Evolutionary conservation across 164 flowering plant species (phyloP).

Genomic region (Macadamia tetraphylla): DNA sequence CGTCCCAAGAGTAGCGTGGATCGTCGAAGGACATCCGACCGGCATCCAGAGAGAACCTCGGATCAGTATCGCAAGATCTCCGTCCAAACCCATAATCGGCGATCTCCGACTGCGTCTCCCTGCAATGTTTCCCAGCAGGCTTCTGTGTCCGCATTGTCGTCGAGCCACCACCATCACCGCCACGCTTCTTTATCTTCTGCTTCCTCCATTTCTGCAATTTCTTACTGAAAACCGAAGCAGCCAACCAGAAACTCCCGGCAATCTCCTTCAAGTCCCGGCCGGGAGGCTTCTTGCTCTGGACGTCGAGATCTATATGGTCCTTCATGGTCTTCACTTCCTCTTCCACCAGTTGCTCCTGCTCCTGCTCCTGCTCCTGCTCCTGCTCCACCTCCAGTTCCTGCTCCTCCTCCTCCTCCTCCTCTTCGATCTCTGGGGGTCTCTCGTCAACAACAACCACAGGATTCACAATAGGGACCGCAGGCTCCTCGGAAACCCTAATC

Average conservation of each 20-base stretch:
- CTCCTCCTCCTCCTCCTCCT: slow-evolving; percentile 17
- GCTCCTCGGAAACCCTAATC: slow-evolving; percentile 30
- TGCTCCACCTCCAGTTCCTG: slow-evolving; percentile 17
- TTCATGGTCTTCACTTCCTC: slow-evolving; percentile 75
- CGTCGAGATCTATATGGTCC: slow-evolving; percentile 82
- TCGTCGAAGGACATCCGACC: slow-evolving; percentile 63
- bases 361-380: slow-evolving; percentile 10
- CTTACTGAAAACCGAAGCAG: slow-evolving; percentile 83
- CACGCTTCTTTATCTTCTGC: slow-evolving; percentile 51
- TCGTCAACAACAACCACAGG: slow-evolving; percentile 18
- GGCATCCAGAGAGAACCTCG: slow-evolving; percentile 45
- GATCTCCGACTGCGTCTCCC: slow-evolving; percentile 78
- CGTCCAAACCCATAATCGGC: slow-evolving; percentile 88
- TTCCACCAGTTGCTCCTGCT: slow-evolving; percentile 18
- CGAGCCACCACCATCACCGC: slow-evolving; percentile 20
- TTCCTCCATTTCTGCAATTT: slow-evolving; percentile 81
- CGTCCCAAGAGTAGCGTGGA: slow-evolving; percentile 65
- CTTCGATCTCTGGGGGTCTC: slow-evolving; percentile 4
- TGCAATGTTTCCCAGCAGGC: slow-evolving; percentile 37
- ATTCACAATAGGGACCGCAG: slow-evolving; percentile 6
- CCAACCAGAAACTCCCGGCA: slow-evolving; percentile 67
- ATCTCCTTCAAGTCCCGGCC: slow-evolving; percentile 59
- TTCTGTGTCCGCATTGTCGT: slow-evolving; percentile 41
- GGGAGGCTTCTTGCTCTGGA: slow-evolving; percentile 38
- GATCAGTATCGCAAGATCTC: slow-evolving; percentile 58